Conservation (phyloP, 192 early-diverging fungal genomes). For the Coemansia sp. region DNA sequence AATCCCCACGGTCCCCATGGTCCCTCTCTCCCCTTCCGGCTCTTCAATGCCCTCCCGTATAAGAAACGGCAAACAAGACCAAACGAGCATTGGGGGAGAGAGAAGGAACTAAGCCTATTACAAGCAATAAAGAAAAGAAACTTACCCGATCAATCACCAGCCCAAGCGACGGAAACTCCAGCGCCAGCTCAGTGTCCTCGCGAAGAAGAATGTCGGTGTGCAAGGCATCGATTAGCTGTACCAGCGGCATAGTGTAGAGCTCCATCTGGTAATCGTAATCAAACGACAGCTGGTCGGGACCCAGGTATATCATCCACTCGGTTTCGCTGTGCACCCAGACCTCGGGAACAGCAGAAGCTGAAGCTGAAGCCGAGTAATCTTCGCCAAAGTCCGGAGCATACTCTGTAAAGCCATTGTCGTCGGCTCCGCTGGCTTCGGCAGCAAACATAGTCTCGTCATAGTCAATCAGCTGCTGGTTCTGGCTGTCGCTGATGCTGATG, state of each 20-base stretch:
- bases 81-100: neutral
- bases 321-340: constrained; percentile 42
- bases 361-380: neutral
- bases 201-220: constrained; percentile 34
- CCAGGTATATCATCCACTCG: constrained; percentile 51
- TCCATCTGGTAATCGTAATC: constrained; percentile 19
- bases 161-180: constrained; percentile 48
- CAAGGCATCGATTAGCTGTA: constrained; percentile 34
- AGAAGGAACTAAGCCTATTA: neutral
- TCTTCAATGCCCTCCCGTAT: neutral
- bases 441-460: constrained; percentile 10
- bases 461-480: constrained; percentile 22
- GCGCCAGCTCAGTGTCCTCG: constrained; percentile 29
- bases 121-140: neutral
- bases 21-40: neutral
- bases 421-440: neutral
- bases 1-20: constrained; percentile 3
- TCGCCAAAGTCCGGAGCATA: neutral
- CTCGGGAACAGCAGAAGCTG: constrained; percentile 19
- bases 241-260: constrained; percentile 32
- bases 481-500: neutral
- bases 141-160: constrained; percentile 49
- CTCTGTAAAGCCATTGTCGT: neutral
- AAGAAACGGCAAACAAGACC: neutral
- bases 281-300: constrained; percentile 33